Conservation (phyloP, 164 flowering plant species). For the Macadamia tetraphylla region DNA sequence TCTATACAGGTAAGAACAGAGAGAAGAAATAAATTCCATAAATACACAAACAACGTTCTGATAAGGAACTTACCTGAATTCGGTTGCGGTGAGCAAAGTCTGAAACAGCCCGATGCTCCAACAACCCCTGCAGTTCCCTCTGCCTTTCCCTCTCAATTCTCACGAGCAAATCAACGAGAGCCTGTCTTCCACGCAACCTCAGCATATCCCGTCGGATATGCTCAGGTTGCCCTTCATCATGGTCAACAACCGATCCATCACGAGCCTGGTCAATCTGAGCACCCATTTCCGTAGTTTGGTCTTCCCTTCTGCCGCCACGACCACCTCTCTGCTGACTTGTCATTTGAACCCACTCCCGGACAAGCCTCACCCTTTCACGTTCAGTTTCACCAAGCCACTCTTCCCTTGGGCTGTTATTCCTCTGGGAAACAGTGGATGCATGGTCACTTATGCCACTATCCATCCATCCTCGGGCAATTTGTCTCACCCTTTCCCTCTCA, state of each 20-base stretch:
- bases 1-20: neutral
- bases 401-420: constrained; percentile 40
- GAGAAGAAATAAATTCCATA: neutral
- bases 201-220: constrained; percentile 53
- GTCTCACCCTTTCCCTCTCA: constrained; percentile 81
- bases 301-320: constrained; percentile 49
- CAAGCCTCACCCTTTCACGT: constrained; percentile 69
- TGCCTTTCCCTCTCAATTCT: constrained; percentile 71
- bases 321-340: constrained; percentile 64
- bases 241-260: constrained; percentile 35
- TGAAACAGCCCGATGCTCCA: constrained; percentile 75
- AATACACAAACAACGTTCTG: neutral
- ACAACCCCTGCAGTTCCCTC: constrained; percentile 57
- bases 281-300: constrained; percentile 23
- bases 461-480: constrained; percentile 80
- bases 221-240: constrained; percentile 62
- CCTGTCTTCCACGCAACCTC: constrained; percentile 77
- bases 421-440: constrained; percentile 40
- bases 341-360: constrained; percentile 80
- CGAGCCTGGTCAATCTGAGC: constrained; percentile 32
- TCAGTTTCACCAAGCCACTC: constrained; percentile 83
- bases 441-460: constrained; percentile 58
- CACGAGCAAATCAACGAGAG: constrained; percentile 63
- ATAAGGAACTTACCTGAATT: constrained; percentile 49
- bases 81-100: constrained; percentile 84